Conservation (phyloP, 768 basidiomycete species). For the Lactifluus echinatus region DNA sequence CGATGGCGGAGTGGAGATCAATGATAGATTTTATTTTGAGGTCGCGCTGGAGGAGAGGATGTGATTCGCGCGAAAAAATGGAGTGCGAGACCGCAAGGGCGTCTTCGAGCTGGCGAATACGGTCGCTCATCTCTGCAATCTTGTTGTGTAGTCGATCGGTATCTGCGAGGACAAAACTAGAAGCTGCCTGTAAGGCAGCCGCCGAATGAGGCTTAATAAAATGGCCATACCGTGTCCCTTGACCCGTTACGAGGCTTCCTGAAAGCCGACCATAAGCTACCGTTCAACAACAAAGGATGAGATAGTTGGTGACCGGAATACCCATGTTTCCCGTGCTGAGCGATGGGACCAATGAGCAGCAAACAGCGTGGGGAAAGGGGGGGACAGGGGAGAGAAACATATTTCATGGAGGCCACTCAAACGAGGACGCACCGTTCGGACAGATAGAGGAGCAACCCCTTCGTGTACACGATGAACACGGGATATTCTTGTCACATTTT, state of each 20-base stretch:
- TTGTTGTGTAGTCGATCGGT: slow-evolving; percentile 63
- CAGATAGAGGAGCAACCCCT: slow-evolving; percentile 72
- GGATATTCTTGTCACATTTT: slow-evolving; percentile 66
- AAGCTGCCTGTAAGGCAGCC: not conserved
- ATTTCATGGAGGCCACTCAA: not conserved
- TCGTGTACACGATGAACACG: slow-evolving; percentile 50
- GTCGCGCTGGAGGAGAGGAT: slow-evolving; percentile 53
- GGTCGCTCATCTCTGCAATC: slow-evolving; percentile 58
- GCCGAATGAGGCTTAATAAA: not conserved
- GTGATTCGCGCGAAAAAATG: slow-evolving; percentile 36
- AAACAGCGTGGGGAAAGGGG: not conserved
- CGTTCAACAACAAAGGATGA: not conserved
- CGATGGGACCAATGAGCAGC: not conserved
- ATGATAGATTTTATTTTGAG: slow-evolving; percentile 59
- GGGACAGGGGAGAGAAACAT: no score
- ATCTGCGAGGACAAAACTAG: slow-evolving; percentile 62
- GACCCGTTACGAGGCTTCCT: slow-evolving; percentile 64
- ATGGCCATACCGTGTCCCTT: slow-evolving; percentile 57
- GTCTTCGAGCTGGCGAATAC: slow-evolving; percentile 64
- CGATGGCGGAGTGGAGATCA: slow-evolving; percentile 54
- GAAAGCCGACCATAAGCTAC: not conserved
- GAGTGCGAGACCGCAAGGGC: slow-evolving; percentile 51
- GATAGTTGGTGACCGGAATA: not conserved
- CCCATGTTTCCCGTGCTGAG: not conserved
- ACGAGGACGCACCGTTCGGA: slow-evolving; percentile 43